Evolutionary conservation across 1,139 yeast genomes (phyloP).

Genomic region (Kodamaea anthophila): DNA sequence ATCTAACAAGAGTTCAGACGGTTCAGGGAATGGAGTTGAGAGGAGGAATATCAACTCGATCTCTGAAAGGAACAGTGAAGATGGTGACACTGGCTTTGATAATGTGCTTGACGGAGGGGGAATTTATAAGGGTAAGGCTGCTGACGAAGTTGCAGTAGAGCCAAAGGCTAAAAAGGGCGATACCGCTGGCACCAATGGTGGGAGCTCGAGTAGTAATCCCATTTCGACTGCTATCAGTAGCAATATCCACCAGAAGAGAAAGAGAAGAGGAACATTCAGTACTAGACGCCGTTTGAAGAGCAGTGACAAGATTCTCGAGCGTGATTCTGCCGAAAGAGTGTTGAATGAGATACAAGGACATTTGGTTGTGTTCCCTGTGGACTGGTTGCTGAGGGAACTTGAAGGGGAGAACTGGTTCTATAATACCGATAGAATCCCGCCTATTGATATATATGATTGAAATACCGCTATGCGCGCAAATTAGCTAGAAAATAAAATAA

Average conservation of each 20-base stretch:
- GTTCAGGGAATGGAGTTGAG: conserved; percentile 6
- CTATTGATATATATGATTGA: conserved; percentile 86
- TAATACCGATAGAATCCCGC: conserved; percentile 89
- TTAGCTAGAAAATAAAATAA: no score
- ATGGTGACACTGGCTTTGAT: neutral
- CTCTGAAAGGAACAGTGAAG: conserved; percentile 2
- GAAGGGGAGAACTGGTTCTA: conserved; percentile 94
- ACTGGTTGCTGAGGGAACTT: conserved; percentile 83
- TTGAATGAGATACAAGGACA: conserved; percentile 80
- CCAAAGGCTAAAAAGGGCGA: neutral
- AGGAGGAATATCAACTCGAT: conserved; percentile 11
- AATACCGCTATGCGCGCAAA: neutral
- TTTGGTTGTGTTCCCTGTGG: conserved; percentile 81
- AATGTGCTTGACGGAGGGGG: conserved; percentile 1
- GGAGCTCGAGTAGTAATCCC: conserved; percentile 1
- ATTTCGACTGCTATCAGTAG: neutral
- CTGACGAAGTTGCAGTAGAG: neutral
- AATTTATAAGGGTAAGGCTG: neutral
- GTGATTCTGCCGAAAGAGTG: conserved; percentile 70
- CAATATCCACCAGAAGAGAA: conserved; percentile 6
- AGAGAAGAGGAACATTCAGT: conserved; percentile 30
- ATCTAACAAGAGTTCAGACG: neutral
- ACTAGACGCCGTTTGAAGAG: conserved; percentile 38
- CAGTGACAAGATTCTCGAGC: conserved; percentile 59
- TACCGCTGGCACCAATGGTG: neutral